Percentiles rank a stretch among this genome's conserved stretches.
phyloP scores from a whole-genome alignment of 2,329 filamentous ascomycete species.

The Claviceps sorghi region DNA sequence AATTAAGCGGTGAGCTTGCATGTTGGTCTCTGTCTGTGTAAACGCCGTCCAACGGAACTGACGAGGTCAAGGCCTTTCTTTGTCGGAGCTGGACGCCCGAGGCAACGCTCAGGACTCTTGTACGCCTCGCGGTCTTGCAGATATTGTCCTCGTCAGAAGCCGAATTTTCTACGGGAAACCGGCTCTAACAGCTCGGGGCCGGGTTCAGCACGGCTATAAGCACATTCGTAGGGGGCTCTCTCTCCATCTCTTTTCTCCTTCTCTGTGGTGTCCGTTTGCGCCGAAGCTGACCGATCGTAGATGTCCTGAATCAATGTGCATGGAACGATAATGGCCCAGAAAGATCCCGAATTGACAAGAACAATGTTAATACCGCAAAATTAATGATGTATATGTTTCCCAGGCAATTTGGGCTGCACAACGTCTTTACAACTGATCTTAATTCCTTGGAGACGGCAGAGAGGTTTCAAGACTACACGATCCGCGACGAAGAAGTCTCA shows the following conservation, averaged over 20 bases:
- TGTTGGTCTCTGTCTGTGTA: constrained; percentile 2
- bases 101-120: neutral
- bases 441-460: constrained; percentile 54
- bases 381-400: constrained; percentile 92
- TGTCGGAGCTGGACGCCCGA: constrained; percentile 29
- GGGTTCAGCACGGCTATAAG: constrained; percentile 58
- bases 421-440: constrained; percentile 67
- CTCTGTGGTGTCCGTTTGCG: no score
- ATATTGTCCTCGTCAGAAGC: constrained; percentile 63
- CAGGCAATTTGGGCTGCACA: constrained; percentile 76
- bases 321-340: neutral
- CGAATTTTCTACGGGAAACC: constrained; percentile 77
- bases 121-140: constrained; percentile 28
- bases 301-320: constrained; percentile 63
- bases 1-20: constrained; percentile 55
- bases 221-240: constrained; percentile 55
- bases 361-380: constrained; percentile 42
- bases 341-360: neutral
- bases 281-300: constrained; percentile 28
- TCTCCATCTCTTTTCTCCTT: no score
- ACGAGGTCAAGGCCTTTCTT: constrained; percentile 27
- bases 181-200: constrained; percentile 50
- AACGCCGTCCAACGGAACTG: neutral
- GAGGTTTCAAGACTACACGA: constrained; percentile 68
- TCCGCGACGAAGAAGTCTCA: constrained; percentile 69